Conservation (phyloP, 208 protist genomes). For the Crithidia fasciculata region DNA sequence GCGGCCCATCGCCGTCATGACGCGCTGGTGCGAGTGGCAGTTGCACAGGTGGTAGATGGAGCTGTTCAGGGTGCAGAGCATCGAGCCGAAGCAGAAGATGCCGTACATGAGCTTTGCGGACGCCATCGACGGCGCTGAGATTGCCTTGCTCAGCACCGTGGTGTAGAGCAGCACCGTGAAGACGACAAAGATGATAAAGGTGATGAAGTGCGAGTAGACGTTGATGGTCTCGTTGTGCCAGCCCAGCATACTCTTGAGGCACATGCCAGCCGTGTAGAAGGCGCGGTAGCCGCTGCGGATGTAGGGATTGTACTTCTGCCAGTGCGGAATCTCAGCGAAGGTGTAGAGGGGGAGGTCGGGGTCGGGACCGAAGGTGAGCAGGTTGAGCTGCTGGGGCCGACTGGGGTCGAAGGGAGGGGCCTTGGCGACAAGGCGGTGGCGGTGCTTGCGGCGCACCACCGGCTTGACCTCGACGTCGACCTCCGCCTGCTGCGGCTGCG, state of each 20-base stretch:
- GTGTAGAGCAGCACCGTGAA: slow-evolving; percentile 62
- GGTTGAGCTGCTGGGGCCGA: slow-evolving; percentile 14
- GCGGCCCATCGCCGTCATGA: slow-evolving; percentile 67
- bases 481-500: neutral
- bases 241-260: slow-evolving; percentile 63
- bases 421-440: slow-evolving; percentile 13
- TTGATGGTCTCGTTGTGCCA: slow-evolving; percentile 92
- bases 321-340: slow-evolving; percentile 47
- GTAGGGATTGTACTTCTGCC: slow-evolving; percentile 60
- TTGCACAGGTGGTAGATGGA: slow-evolving; percentile 74
- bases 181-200: slow-evolving; percentile 66
- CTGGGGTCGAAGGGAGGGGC: slow-evolving; percentile 23
- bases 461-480: neutral
- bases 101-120: slow-evolving; percentile 65
- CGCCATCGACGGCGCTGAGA: slow-evolving; percentile 16
- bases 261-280: slow-evolving; percentile 68
- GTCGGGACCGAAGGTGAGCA: slow-evolving; percentile 9
- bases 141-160: slow-evolving; percentile 33
- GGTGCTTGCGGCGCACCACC: neutral
- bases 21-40: slow-evolving; percentile 48
- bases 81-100: slow-evolving; percentile 72
- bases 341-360: slow-evolving; percentile 52
- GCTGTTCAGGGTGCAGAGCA: slow-evolving; percentile 82
- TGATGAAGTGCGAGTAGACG: slow-evolving; percentile 77
- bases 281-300: slow-evolving; percentile 72